Conservation (phyloP, 805 yeast species). For the Naumovozyma dairenensis region DNA sequence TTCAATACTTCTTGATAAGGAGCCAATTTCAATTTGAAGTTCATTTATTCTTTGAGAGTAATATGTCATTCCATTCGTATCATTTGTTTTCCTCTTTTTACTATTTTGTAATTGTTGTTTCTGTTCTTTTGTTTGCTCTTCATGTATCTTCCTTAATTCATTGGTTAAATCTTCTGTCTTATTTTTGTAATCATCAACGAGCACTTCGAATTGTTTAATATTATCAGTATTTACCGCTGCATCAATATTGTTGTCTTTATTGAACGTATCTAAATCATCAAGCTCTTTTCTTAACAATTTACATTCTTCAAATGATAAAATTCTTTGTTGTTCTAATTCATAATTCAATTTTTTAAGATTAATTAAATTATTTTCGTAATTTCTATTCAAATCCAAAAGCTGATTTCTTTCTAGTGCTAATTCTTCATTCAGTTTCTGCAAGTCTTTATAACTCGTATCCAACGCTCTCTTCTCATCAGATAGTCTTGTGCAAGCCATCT, state of each 20-base stretch:
- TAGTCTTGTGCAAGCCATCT: conserved; percentile 32
- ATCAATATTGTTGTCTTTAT: conserved; percentile 8
- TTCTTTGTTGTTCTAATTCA: conserved; percentile 43
- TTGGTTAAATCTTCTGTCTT: conserved; percentile 38
- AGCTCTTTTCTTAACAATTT: conserved; percentile 48
- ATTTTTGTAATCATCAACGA: conserved; percentile 47
- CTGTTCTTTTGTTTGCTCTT: conserved; percentile 9
- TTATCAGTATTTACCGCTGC: conserved; percentile 5
- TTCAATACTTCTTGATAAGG: conserved; percentile 30
- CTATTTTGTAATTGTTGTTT: conserved; percentile 7
- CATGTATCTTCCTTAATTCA: conserved; percentile 29
- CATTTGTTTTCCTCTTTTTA: conserved; percentile 26
- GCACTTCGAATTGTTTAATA: conserved; percentile 14
- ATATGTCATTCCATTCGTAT: conserved; percentile 17
- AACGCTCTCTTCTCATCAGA: conserved; percentile 25
- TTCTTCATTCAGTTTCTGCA: conserved; percentile 26
- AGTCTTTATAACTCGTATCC: conserved; percentile 17
- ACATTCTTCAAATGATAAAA: conserved; percentile 48
- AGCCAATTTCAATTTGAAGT: conserved; percentile 35
- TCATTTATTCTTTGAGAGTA: conserved; percentile 26
- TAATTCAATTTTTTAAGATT: conserved; percentile 28
- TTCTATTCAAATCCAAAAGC: conserved; percentile 20
- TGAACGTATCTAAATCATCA: conserved; percentile 33
- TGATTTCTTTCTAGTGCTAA: conserved; percentile 34
- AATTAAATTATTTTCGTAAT: conserved; percentile 18